These are phyloP conservation scores for Sanghuangporus weigelae DNA, from an alignment of 1,284 basidiomycete species.

Conservation along the genomic window DNA sequence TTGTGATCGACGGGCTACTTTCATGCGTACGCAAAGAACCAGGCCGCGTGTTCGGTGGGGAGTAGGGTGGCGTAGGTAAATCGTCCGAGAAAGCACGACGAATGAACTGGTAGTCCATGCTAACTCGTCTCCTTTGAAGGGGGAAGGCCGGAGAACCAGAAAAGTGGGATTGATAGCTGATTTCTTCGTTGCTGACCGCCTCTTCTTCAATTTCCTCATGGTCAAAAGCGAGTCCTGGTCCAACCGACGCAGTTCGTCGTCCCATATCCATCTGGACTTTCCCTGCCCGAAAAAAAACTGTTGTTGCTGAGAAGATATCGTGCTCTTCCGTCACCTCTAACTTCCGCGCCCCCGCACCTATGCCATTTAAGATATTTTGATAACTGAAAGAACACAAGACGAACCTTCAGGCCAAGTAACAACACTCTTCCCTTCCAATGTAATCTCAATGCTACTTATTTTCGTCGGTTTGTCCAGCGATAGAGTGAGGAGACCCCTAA, in stretches of 20 bases:
- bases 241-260: conserved; percentile 71
- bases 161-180: conserved; percentile 4
- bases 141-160: conserved; percentile 14
- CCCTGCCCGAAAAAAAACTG: conserved; percentile 68
- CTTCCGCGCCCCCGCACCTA: conserved; percentile 76
- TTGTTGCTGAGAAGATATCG: conserved; percentile 67
- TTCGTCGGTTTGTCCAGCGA: conserved; percentile 79
- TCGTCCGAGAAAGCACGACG: conserved; percentile 3
- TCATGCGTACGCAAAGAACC: neutral
- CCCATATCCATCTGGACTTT: conserved; percentile 26
- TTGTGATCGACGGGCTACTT: neutral
- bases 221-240: conserved; percentile 55
- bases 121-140: conserved; percentile 12
- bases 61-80: conserved; percentile 16
- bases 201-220: conserved; percentile 31
- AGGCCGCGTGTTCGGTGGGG: conserved; percentile 11
- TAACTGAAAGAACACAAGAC: conserved; percentile 21
- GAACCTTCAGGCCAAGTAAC: conserved; percentile 83
- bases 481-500: conserved; percentile 85
- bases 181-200: conserved; percentile 4
- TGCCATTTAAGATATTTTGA: neutral
- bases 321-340: conserved; percentile 82
- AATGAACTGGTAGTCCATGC: conserved; percentile 15
- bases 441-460: conserved; percentile 82
- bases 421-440: conserved; percentile 64